phyloP scores from a whole-genome alignment of 495 filamentous ascomycete genomes.

The Lentithecium fluviatile region DNA sequence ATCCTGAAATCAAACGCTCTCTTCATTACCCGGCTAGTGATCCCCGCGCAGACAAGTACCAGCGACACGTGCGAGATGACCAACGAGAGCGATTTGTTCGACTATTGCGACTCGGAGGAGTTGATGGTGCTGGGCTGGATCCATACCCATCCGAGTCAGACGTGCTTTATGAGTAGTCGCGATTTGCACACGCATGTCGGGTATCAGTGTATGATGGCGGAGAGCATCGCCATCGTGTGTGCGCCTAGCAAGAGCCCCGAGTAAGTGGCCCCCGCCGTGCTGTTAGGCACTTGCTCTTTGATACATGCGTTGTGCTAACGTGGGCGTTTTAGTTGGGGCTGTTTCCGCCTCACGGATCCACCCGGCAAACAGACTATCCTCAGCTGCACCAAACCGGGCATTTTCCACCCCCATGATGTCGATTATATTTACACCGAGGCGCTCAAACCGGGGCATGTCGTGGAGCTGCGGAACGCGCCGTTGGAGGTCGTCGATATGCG shows the following conservation, averaged over 20 bases:
- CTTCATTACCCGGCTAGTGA: constrained; percentile 82
- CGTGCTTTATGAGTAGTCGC: constrained; percentile 94
- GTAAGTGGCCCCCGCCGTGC: constrained; percentile 50
- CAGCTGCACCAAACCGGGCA: constrained; percentile 66
- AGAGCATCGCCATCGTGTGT: constrained; percentile 96
- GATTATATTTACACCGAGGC: constrained; percentile 82
- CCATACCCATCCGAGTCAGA: constrained; percentile 94
- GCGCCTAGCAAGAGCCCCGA: constrained; percentile 75
- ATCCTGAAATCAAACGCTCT: constrained; percentile 88
- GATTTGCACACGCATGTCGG: constrained; percentile 91
- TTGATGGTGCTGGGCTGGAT: constrained; percentile 95
- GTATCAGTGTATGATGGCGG: constrained; percentile 90
- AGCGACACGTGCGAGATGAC: constrained; percentile 91
- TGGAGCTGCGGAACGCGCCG: constrained; percentile 68
- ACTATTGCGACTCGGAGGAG: constrained; percentile 82
- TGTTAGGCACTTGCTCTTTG: too few relatives aligned
- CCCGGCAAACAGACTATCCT: constrained; percentile 80
- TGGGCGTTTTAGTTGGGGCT: constrained; percentile 91
- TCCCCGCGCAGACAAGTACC: constrained; percentile 86
- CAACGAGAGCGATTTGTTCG: constrained; percentile 77
- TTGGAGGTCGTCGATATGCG: constrained; percentile 81
- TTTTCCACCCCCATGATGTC: constrained; percentile 81
- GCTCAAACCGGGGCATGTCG: constrained; percentile 78
- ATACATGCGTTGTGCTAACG: too few relatives aligned
- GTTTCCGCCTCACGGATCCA: constrained; percentile 89